Evolutionary conservation across 441 rosid species (phyloP).

Genomic region (Gossypium gossypioides): DNA sequence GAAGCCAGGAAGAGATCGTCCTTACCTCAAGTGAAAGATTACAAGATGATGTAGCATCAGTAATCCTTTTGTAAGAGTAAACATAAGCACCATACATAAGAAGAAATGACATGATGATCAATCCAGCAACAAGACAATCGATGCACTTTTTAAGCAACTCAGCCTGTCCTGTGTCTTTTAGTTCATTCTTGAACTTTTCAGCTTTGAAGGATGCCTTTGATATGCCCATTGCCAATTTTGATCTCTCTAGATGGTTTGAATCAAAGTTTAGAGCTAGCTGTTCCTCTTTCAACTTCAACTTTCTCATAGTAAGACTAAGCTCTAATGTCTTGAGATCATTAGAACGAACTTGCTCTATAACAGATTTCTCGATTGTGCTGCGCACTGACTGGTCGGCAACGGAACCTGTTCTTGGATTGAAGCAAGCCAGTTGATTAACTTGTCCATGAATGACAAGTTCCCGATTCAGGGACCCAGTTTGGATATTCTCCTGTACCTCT

Average conservation of each 20-base stretch:
- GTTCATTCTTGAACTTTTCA: constrained; percentile 63
- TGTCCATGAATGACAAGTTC: constrained; percentile 33
- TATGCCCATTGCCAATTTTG: constrained; percentile 54
- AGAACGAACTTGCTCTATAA: constrained; percentile 56
- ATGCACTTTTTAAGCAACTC: constrained; percentile 58
- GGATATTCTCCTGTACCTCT: constrained; percentile 30
- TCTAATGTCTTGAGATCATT: constrained; percentile 70
- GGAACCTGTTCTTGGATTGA: constrained; percentile 28
- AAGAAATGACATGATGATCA: constrained; percentile 47
- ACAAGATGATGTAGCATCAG: constrained; percentile 64
- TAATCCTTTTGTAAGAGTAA: constrained; percentile 55
- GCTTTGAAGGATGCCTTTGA: constrained; percentile 56
- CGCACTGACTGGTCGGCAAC: constrained; percentile 17
- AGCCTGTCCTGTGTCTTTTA: constrained; percentile 57
- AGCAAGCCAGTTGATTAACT: constrained; percentile 30
- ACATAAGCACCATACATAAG: constrained; percentile 55
- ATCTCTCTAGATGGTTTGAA: constrained; percentile 50
- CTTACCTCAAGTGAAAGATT: constrained; percentile 33
- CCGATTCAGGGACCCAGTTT: constrained; percentile 18
- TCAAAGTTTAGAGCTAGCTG: constrained; percentile 44
- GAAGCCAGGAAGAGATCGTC: neutral
- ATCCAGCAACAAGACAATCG: constrained; percentile 75
- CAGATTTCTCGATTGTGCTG: constrained; percentile 38
- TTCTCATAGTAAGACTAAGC: constrained; percentile 45
- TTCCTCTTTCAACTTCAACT: constrained; percentile 43